A percentile compares a stretch with the other conserved stretches of the same genome.
Evolutionary conservation across 495 filamentous ascomycete species (phyloP).

Genomic region (Choiromyces venosus): DNA sequence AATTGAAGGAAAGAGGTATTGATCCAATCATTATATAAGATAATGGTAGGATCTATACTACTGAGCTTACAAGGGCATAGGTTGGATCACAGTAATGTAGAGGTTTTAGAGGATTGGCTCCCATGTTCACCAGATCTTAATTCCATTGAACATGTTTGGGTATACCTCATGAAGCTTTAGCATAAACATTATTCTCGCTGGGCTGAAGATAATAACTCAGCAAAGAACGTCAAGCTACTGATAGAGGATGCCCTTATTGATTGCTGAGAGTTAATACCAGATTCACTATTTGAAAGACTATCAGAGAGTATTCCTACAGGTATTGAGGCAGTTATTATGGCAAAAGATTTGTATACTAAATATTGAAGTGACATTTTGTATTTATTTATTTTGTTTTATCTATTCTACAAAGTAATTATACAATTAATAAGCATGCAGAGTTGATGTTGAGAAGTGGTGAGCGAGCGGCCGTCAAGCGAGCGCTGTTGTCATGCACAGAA

Average conservation of each 20-base stretch:
- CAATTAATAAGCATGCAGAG: too few relatives aligned
- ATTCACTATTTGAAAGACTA: slow-evolving; percentile 3
- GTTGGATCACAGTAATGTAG: slow-evolving; percentile 1
- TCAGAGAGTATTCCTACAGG: neutral
- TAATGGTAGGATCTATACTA: neutral
- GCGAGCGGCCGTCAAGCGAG: too few relatives aligned
- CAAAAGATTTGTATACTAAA: slow-evolving; percentile 3
- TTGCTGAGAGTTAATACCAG: too few relatives aligned
- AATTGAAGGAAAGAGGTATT: too few relatives aligned
- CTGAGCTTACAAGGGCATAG: neutral
- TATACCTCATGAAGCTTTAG: slow-evolving; percentile 6
- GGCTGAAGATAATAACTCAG: neutral
- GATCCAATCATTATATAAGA: too few relatives aligned
- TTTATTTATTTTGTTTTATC: too few relatives aligned
- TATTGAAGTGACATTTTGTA: too few relatives aligned
- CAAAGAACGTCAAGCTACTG: neutral
- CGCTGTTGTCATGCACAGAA: too few relatives aligned
- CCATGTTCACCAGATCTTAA: slow-evolving; percentile 3
- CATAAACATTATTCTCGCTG: neutral
- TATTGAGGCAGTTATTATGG: slow-evolving; percentile 1
- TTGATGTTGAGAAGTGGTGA: too few relatives aligned
- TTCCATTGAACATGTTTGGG: slow-evolving; percentile 2
- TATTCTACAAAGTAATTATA: too few relatives aligned
- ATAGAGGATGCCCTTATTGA: slow-evolving; percentile 4
- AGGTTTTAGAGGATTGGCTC: neutral